Evolutionary conservation across 2,329 filamentous ascomycete genomes (phyloP).

Genomic region (Alternaria sp.): DNA sequence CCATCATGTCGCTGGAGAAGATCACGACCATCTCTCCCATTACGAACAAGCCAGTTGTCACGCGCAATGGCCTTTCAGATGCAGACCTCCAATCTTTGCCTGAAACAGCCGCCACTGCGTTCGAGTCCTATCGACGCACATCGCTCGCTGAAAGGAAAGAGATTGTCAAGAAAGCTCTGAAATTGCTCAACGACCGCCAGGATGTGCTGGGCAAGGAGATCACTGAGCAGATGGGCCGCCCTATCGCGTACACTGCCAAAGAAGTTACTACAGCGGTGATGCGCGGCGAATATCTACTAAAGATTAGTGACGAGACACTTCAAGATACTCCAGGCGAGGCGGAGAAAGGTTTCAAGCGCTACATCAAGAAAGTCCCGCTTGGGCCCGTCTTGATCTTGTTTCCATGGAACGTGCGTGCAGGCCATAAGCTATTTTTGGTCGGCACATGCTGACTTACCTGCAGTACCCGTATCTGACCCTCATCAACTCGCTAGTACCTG

Average conservation of each 20-base stretch:
- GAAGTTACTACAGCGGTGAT: constrained; percentile 87
- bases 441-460: constrained; percentile 22
- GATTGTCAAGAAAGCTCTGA: constrained; percentile 81
- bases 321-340: constrained; percentile 81
- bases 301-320: constrained; percentile 79
- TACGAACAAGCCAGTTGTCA: constrained; percentile 84
- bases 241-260: constrained; percentile 82
- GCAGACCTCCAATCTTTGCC: constrained; percentile 76
- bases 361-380: constrained; percentile 85
- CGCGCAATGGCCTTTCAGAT: constrained; percentile 74
- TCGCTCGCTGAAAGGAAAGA: constrained; percentile 75
- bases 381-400: constrained; percentile 90
- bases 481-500: constrained; percentile 89
- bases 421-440: constrained; percentile 9
- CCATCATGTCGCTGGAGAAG: constrained; percentile 60
- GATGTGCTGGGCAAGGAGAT: constrained; percentile 84
- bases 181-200: constrained; percentile 71
- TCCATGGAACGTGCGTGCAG: constrained; percentile 84
- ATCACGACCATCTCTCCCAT: constrained; percentile 85
- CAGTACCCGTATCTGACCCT: constrained; percentile 95
- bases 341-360: constrained; percentile 88
- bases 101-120: constrained; percentile 73
- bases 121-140: constrained; percentile 77
- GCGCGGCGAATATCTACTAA: constrained; percentile 83
- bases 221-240: constrained; percentile 93